These are phyloP conservation scores for Orbilia quercus DNA, from an alignment of 2,329 filamentous ascomycete genomes.

Conservation along the genomic window DNA sequence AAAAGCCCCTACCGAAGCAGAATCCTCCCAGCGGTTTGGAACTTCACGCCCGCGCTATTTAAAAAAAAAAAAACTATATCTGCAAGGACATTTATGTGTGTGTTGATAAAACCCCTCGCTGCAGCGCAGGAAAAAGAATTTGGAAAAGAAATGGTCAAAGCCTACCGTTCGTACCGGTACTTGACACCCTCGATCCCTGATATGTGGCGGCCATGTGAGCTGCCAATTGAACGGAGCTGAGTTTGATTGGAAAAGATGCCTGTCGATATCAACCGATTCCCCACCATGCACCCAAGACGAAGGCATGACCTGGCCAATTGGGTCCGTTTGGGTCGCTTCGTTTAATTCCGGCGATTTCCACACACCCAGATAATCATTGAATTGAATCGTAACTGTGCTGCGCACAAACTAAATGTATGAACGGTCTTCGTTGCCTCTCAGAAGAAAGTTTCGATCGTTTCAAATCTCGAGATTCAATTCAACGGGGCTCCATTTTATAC, in stretches of 20 bases:
- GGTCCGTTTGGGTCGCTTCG: conserved; percentile 1
- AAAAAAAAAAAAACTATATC: not conserved
- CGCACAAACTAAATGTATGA: no score
- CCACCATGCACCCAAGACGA: conserved; percentile 2
- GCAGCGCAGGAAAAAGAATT: not conserved
- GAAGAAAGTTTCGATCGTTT: not conserved
- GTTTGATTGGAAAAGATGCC: conserved; percentile 47
- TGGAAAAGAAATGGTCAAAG: not conserved
- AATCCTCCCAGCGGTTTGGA: conserved; percentile 48
- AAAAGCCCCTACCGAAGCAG: conserved; percentile 47
- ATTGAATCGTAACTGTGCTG: not conserved
- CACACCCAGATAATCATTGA: no score
- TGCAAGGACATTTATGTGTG: not conserved
- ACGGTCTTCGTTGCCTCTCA: not conserved
- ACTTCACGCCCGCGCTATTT: conserved; percentile 5
- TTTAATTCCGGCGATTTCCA: conserved; percentile 17
- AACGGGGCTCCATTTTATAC: conserved; percentile 1
- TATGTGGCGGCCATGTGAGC: conserved; percentile 57
- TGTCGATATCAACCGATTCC: conserved; percentile 48
- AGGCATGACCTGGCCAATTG: not conserved
- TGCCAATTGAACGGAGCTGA: conserved; percentile 37
- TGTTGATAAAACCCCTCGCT: conserved; percentile 1
- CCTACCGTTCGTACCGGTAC: conserved; percentile 35
- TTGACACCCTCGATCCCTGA: conserved; percentile 28
- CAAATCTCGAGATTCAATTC: no score